Percentiles rank a stretch among this genome's conserved stretches.
Evolutionary conservation across 163 green algal species (phyloP).

Genomic region (Trebouxiophyceae sp.): DNA sequence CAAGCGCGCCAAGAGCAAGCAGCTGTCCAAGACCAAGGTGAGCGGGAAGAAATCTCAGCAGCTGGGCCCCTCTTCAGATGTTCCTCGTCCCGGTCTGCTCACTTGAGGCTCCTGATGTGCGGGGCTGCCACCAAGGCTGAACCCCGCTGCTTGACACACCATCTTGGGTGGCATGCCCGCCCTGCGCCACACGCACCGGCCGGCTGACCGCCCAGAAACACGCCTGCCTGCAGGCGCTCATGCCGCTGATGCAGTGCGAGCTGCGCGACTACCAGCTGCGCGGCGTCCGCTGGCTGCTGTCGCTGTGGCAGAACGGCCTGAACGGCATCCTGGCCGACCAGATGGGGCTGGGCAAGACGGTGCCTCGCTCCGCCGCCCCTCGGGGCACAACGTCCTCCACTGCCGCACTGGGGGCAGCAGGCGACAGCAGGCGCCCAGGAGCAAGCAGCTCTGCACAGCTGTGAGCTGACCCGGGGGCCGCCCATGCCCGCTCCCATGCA

Average conservation of each 20-base stretch:
- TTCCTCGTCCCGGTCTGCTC: no score
- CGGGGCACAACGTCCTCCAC: no score
- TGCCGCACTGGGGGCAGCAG: background rate
- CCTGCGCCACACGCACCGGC: background rate
- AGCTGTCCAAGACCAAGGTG: slow-evolving; percentile 1
- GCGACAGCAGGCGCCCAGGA: background rate
- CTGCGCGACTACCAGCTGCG: slow-evolving; percentile 91
- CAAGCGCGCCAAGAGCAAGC: slow-evolving; percentile 9
- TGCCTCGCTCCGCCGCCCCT: slow-evolving; percentile 15
- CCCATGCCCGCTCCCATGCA: background rate
- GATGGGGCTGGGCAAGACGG: slow-evolving; percentile 96
- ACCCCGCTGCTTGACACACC: background rate
- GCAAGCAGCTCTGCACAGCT: slow-evolving; percentile 1
- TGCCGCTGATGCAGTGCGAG: slow-evolving; percentile 69
- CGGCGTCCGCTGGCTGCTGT: slow-evolving; percentile 91
- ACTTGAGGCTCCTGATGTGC: background rate
- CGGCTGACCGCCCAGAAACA: background rate
- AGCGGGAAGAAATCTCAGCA: background rate
- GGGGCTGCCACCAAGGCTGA: background rate
- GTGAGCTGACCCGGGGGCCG: no score
- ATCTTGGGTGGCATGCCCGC: background rate
- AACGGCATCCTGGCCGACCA: slow-evolving; percentile 95
- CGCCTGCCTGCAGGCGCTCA: slow-evolving; percentile 44
- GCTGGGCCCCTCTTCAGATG: no score
- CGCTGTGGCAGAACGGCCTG: slow-evolving; percentile 91